Conservation (phyloP, 2,329 filamentous ascomycete species). For the Aureobasidium sp. region DNA sequence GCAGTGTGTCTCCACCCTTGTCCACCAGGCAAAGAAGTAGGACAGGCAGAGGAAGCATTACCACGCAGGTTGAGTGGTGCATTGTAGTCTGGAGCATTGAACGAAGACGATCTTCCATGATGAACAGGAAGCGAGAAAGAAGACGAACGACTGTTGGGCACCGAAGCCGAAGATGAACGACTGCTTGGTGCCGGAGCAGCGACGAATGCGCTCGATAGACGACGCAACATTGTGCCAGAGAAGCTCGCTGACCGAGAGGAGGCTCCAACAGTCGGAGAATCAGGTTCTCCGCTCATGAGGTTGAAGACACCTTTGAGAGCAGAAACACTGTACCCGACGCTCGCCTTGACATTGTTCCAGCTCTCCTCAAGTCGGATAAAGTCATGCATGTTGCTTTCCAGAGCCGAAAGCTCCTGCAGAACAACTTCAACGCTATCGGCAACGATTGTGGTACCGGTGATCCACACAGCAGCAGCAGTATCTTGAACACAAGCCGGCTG, state of each 20-base stretch:
- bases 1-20: slow-evolving; percentile 22
- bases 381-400: slow-evolving; percentile 38
- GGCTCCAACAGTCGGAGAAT: slow-evolving; percentile 17
- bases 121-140: neutral
- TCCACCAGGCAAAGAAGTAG: slow-evolving; percentile 32
- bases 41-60: slow-evolving; percentile 32
- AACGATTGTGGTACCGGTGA: slow-evolving; percentile 39
- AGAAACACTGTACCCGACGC: slow-evolving; percentile 35
- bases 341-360: slow-evolving; percentile 37
- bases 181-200: slow-evolving; percentile 15
- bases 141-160: neutral
- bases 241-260: slow-evolving; percentile 26
- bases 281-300: slow-evolving; percentile 30
- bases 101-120: neutral
- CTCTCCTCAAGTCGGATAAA: slow-evolving; percentile 42
- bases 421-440: slow-evolving; percentile 40
- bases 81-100: slow-evolving; percentile 23
- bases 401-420: slow-evolving; percentile 33
- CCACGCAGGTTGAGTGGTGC: slow-evolving; percentile 32
- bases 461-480: slow-evolving; percentile 38
- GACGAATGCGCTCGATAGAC: slow-evolving; percentile 29
- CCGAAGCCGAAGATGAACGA: slow-evolving; percentile 21
- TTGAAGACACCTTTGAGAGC: slow-evolving; percentile 41
- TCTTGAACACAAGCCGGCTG: slow-evolving; percentile 36
- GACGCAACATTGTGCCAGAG: slow-evolving; percentile 26